Conservation (phyloP, 2,329 filamentous ascomycete genomes). For the Venturia effusa region DNA sequence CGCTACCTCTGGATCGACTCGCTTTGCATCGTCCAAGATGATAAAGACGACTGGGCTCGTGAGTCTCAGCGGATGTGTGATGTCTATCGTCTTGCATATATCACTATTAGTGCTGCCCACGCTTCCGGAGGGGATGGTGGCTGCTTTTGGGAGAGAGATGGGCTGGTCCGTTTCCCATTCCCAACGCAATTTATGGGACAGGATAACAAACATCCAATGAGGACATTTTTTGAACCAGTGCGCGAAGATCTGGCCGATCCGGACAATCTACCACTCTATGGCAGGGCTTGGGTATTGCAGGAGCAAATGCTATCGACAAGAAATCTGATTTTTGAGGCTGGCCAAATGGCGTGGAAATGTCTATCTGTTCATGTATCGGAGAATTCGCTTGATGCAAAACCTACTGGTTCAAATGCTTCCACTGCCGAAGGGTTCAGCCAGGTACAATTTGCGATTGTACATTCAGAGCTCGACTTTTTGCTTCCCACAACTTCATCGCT, state of each 20-base stretch:
- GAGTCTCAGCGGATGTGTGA: not conserved
- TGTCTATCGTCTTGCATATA: not conserved
- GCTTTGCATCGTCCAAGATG: too few relatives aligned
- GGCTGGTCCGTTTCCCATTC: not conserved
- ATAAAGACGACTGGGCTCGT: not conserved
- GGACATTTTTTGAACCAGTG: not conserved
- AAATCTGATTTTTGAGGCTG: not conserved
- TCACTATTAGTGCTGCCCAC: not conserved
- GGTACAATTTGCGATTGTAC: too few relatives aligned
- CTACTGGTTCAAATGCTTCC: too few relatives aligned
- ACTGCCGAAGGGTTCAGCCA: too few relatives aligned
- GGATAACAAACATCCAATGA: not conserved
- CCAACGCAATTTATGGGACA: not conserved
- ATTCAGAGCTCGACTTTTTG: not conserved
- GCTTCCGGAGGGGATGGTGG: not conserved
- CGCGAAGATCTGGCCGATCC: not conserved
- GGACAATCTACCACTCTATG: not conserved
- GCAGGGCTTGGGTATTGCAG: not conserved
- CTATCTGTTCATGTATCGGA: not conserved
- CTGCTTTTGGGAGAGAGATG: not conserved
- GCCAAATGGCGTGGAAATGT: not conserved
- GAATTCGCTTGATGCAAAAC: too few relatives aligned
- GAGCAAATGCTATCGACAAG: not conserved
- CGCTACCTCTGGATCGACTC: not conserved
- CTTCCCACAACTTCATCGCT: not conserved